Evolutionary conservation across 208 protist species (phyloP), one percentile per base, ranked within the genome.

Genomic region (Novymonas esmeraldas): DNA sequence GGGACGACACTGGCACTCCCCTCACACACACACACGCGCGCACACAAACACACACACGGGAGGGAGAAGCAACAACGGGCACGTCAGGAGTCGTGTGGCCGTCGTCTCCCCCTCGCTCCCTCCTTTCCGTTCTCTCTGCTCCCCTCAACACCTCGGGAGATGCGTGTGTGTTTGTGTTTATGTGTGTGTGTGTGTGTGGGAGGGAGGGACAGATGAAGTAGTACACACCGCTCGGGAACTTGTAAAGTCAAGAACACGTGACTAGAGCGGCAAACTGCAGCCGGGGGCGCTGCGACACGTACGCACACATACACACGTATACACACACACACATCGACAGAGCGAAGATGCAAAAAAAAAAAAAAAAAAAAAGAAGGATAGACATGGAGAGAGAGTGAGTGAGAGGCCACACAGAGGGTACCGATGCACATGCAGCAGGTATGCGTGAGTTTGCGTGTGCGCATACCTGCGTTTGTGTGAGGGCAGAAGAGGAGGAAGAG

Each of bases 171-270:
- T 20, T 2, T n/a, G 7, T 26, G 52, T 11, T 14, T 3, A 29
- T 39, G n/a, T 4, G 52, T 56, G 7, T 58, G 34, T 22, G 52
- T 41, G n/a, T 58, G 33, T 44, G 16, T 34, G n/a, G 33, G n/a
- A n/a, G 1, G 44, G 44, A 34, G 18, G 11, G 33, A 56, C 20
- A n/a, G 5, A 3, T 2, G 34, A 58, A 41, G 33, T n/a, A n/a
- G n/a, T n/a, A n/a, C n/a, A n/a, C n/a, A n/a, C n/a, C n/a, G n/a
- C n/a, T n/a, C n/a, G n/a, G n/a, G n/a, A n/a, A n/a, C n/a, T n/a
- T n/a, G n/a, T 13, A n/a, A n/a, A n/a, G n/a, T n/a, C n/a, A n/a
- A n/a, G n/a, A n/a, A n/a, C n/a, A n/a, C n/a, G n/a, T n/a, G n/a
- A n/a, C n/a, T n/a, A n/a, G n/a, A n/a, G n/a, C n/a, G n/a, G n/a